Evolutionary conservation across 495 filamentous ascomycete genomes (phyloP), one percentile per base, ranked within the genome.

Genomic region (Aspergillus avenaceus): DNA sequence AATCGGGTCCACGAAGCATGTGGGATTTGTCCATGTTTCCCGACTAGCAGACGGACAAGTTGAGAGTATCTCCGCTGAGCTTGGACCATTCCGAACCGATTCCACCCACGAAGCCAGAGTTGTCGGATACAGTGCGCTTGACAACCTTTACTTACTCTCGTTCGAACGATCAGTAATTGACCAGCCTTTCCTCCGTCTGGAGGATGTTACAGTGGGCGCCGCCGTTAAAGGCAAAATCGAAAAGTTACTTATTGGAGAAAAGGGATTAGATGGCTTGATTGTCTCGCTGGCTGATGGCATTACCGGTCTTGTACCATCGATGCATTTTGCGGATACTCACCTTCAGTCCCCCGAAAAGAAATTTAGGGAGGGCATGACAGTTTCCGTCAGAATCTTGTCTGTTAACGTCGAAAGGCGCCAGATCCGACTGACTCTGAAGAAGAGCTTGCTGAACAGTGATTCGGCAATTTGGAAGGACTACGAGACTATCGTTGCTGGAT

Each of bases 331-430:
- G 32, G 93, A 98, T 67, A 79, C 91, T 18, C 82, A 80, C 45
- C 76, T 98, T 26, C 87, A 93, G 60, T 87, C 95, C 61, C 93
- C 93, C 11, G 93, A 98, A 68, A 91, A 88, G 70, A 97, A 95
- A 62, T 98, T 97, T 73, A 82, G 84, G 40, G 90, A 91, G 67
- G 93, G 92, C 1, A 77, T 86, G 65, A 80, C 85, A 38, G 83
- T 98, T 42, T 93, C 86, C 45, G 83, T 85, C 26, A 80, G 91
- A 44, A 87, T 98, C 34, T 72, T 98, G 21, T 95, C 90, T 1
- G 86, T 82, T 11, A 81, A 96, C 60, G 71, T 83, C 1, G 73
- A 82, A 31, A 93, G 85, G 69, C 81, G 85, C 43, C 86, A 89
- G 53, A 75, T 97, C 32, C 83, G 85, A n/a, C 70, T 98, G 52